Percentiles rank a stretch among this genome's conserved stretches.
Conservation (phyloP, 495 filamentous ascomycete genomes). For the Aspergillus asperescens region DNA sequence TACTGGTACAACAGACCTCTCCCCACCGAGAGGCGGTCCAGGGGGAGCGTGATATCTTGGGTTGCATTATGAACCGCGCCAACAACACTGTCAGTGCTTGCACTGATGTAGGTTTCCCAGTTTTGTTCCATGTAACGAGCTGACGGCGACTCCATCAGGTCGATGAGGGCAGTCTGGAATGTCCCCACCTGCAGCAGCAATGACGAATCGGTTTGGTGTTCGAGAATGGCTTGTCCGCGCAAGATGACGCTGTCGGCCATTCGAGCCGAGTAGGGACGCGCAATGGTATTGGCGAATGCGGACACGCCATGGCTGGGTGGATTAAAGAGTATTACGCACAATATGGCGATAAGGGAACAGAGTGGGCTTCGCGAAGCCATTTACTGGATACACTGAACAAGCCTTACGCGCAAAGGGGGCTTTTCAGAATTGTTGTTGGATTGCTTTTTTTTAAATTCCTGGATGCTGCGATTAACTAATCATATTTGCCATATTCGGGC, state of each 20-base stretch:
- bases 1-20: slow-evolving; percentile 34
- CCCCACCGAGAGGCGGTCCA: slow-evolving; percentile 38
- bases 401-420: too few species aligned
- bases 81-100: slow-evolving; percentile 27
- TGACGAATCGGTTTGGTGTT: slow-evolving; percentile 22
- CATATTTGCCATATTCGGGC: too few species aligned
- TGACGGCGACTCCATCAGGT: slow-evolving; percentile 23
- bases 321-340: too few species aligned
- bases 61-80: slow-evolving; percentile 28
- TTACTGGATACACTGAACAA: too few species aligned
- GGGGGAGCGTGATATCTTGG: slow-evolving; percentile 28
- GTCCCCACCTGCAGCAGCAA: slow-evolving; percentile 37
- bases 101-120: slow-evolving; percentile 15
- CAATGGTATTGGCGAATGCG: too few species aligned
- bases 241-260: slow-evolving; percentile 48
- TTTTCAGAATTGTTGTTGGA: too few species aligned
- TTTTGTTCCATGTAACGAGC: slow-evolving; percentile 13
- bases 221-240: slow-evolving; percentile 35
- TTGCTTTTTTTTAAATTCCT: too few species aligned
- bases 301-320: too few species aligned
- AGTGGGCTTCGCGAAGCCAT: too few species aligned
- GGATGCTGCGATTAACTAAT: too few species aligned
- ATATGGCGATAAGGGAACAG: too few species aligned
- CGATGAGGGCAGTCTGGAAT: slow-evolving; percentile 34
- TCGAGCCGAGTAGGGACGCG: slow-evolving; percentile 35